Conservation (phyloP, 257 asterid genomes). For the Primulina eburnea region DNA sequence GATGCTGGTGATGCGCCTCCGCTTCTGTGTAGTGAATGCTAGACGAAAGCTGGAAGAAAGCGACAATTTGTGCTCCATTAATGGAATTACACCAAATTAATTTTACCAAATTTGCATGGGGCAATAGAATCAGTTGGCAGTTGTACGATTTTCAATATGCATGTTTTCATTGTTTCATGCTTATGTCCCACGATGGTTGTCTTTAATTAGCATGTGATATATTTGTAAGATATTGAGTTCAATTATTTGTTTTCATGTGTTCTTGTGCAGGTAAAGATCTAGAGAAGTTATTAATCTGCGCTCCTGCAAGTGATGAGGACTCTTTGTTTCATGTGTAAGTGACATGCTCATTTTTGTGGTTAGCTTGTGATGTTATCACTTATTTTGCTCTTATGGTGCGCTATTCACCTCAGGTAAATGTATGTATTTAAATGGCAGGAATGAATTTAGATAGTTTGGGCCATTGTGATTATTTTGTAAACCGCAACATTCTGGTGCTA, state of each 20-base stretch:
- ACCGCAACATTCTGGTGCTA: background rate
- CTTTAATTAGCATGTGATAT: background rate
- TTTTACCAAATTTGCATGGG: conserved; percentile 9
- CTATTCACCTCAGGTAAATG: background rate
- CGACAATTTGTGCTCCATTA: background rate
- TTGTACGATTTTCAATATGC: too few species aligned
- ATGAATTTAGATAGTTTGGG: background rate
- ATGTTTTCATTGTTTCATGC: too few species aligned
- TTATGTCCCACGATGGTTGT: too few species aligned
- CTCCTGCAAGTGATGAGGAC: background rate
- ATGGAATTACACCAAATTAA: background rate
- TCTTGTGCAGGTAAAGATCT: background rate
- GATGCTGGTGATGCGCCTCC: conserved; percentile 48
- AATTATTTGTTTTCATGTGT: background rate
- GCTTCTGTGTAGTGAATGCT: conserved; percentile 30
- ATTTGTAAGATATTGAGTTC: too few species aligned
- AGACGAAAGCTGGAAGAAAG: conserved; percentile 28
- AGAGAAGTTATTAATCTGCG: background rate
- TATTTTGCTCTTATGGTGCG: background rate
- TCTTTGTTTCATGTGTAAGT: background rate
- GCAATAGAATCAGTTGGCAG: background rate
- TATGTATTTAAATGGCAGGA: background rate
- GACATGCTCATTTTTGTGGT: background rate
- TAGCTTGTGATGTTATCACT: background rate
- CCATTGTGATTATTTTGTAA: background rate